Conservation (phyloP, 306 rosid species). For the Vigna hirtella region DNA sequence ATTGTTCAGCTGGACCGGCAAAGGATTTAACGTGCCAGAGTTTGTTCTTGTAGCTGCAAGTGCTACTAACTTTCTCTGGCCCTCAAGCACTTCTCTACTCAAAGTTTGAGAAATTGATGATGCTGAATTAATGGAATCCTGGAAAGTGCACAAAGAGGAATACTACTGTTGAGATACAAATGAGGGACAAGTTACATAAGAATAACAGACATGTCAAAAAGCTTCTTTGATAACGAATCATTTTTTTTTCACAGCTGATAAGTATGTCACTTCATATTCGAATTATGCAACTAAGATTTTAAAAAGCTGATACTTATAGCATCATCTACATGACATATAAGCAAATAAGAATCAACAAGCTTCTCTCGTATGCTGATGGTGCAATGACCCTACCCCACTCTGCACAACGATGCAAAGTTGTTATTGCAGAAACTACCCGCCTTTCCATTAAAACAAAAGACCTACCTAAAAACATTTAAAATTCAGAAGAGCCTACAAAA, state of each 20-base stretch:
- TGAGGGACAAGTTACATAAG: slow-evolving; percentile 27
- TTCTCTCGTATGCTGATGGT: slow-evolving; percentile 1
- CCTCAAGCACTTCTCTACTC: slow-evolving; percentile 86
- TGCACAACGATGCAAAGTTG: neutral
- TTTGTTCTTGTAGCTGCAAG: slow-evolving; percentile 75
- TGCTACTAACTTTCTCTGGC: slow-evolving; percentile 86
- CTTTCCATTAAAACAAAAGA: slow-evolving; percentile 12
- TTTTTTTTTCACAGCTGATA: slow-evolving; percentile 7
- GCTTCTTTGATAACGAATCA: neutral
- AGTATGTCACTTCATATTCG: neutral
- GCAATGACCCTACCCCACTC: slow-evolving; percentile 29
- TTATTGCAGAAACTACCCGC: neutral
- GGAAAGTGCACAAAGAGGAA: slow-evolving; percentile 47
- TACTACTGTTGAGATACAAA: slow-evolving; percentile 15
- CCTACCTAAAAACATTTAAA: neutral
- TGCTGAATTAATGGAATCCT: slow-evolving; percentile 90
- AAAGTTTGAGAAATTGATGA: slow-evolving; percentile 84
- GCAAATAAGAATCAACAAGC: neutral
- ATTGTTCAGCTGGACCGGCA: slow-evolving; percentile 74
- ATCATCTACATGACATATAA: neutral
- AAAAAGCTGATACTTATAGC: neutral
- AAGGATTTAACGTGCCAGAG: slow-evolving; percentile 70
- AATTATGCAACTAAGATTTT: neutral
- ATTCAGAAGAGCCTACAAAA: neutral
- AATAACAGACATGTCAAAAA: slow-evolving; percentile 5